Base-by-base conservation (phyloP, 371 early-diverging fungal genomes). In the Phascolomyces articulosus region DNA sequence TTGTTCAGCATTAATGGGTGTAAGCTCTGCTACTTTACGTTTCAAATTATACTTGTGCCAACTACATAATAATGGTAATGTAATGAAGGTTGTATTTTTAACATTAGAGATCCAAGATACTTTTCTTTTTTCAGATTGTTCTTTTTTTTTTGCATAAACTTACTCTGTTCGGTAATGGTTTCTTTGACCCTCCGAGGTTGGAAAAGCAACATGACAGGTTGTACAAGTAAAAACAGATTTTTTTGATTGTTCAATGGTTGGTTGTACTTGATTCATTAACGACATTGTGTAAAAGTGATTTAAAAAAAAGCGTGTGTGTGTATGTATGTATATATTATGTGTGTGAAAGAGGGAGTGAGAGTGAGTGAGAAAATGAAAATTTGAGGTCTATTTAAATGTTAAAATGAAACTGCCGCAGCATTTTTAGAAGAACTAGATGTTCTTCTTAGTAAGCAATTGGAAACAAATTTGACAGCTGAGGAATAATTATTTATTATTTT, bases 41-140 rank as follows among this genome's bases (percentile, higher is more conserved):
- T 94, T 93, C 63, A 95, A 82, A 72, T 95, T 95, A 78, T 95
- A 95, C 31, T 93, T 84, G 75, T 95, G 96, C 93, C 94, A 94
- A 44, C 80, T 79, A 60, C 20, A 49, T 15, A 16, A 29, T 15
- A 60, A 31, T 34, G n/a, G n/a, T n/a, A n/a, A n/a, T n/a, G n/a
- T n/a, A n/a, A n/a, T n/a, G n/a, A n/a, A n/a, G n/a, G n/a, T n/a
- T n/a, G n/a, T n/a, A n/a, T n/a, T n/a, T n/a, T n/a, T n/a, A n/a
- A n/a, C n/a, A n/a, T n/a, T n/a, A n/a, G n/a, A 21, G 20, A 16
- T 13, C n/a, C 24, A n/a, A n/a, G n/a, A n/a, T n/a, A n/a, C n/a
- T n/a, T n/a, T n/a, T n/a, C n/a, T n/a, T n/a, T n/a, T n/a, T n/a
- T n/a, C n/a, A n/a, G n/a, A n/a, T 20, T 26, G 24, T 26, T 2